Percentiles rank a stretch among this genome's conserved stretches.
Conservation (phyloP, 768 basidiomycete species). For the Hygrophorus russula region DNA sequence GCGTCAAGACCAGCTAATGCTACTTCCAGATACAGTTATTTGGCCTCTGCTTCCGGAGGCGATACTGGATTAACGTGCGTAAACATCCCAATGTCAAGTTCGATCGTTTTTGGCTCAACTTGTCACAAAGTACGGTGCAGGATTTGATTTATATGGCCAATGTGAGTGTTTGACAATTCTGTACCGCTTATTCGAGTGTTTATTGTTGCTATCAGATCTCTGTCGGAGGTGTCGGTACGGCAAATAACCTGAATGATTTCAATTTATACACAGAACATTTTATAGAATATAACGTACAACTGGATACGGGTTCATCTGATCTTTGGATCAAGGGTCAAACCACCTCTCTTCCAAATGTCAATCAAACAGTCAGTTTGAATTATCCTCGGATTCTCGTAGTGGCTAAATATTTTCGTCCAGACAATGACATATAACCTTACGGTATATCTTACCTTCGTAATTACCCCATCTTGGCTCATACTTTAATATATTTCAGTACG, state of each 20-base stretch:
- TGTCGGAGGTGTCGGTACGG: constrained; percentile 45
- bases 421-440: constrained; percentile 46
- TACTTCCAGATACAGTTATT: constrained; percentile 20
- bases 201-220: constrained; percentile 37
- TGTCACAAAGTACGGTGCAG: constrained; percentile 43
- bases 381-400: constrained; percentile 1
- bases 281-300: constrained; percentile 60
- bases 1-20: constrained; percentile 7
- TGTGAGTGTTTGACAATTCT: constrained; percentile 29
- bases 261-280: constrained; percentile 6
- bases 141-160: constrained; percentile 76
- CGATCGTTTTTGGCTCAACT: neutral
- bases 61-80: constrained; percentile 33
- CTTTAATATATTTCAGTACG: constrained; percentile 39
- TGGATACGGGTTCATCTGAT: constrained; percentile 82
- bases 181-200: constrained; percentile 4
- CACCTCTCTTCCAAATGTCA: constrained; percentile 36
- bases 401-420: constrained; percentile 17
- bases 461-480: neutral
- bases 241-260: neutral
- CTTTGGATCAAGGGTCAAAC: constrained; percentile 52
- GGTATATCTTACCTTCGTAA: constrained; percentile 22
- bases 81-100: neutral
- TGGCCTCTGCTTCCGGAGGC: constrained; percentile 20
- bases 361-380: constrained; percentile 32